Conservation (phyloP, 495 filamentous ascomycete genomes). For the Hypoxylon cercidicola region DNA sequence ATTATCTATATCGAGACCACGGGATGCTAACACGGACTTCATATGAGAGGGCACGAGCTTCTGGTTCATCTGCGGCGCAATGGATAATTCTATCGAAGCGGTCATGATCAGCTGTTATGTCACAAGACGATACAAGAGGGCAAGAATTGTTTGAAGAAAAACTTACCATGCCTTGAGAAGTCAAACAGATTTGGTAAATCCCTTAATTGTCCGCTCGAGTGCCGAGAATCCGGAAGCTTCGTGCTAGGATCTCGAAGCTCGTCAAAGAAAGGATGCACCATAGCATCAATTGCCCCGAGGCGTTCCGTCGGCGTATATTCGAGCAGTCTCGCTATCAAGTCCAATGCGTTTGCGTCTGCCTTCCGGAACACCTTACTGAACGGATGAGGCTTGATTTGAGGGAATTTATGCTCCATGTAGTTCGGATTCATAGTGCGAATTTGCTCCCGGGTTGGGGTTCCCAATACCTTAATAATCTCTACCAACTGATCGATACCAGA, state of each 20-base stretch:
- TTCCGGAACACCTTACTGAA: constrained; percentile 99
- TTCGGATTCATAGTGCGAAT: constrained; percentile 99
- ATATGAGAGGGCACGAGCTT: constrained; percentile 87
- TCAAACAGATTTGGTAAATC: constrained; percentile 92
- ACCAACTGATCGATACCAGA: constrained; percentile 99
- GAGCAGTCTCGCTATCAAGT: constrained; percentile 89
- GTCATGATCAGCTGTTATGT: constrained; percentile 29
- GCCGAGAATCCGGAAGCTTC: constrained; percentile 91
- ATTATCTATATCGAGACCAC: constrained; percentile 91
- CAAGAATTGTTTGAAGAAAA: neutral
- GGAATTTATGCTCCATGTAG: constrained; percentile 99
- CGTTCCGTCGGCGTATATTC: constrained; percentile 98
- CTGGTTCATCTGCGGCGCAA: constrained; percentile 85
- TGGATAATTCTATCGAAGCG: constrained; percentile 82
- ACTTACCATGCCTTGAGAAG: constrained; percentile 90
- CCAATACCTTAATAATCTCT: constrained; percentile 99
- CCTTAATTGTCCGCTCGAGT: constrained; percentile 75
- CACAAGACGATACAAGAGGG: neutral
- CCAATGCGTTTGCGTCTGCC: constrained; percentile 90
- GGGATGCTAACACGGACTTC: constrained; percentile 73
- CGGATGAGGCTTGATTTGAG: constrained; percentile 98
- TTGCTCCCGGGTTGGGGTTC: constrained; percentile 96
- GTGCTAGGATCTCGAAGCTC: constrained; percentile 91
- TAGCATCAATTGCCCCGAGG: constrained; percentile 91
- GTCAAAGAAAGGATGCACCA: constrained; percentile 99